Evolutionary conservation across 2,329 filamentous ascomycete species (phyloP).

Genomic region (Hirsutella minnesotensis): DNA sequence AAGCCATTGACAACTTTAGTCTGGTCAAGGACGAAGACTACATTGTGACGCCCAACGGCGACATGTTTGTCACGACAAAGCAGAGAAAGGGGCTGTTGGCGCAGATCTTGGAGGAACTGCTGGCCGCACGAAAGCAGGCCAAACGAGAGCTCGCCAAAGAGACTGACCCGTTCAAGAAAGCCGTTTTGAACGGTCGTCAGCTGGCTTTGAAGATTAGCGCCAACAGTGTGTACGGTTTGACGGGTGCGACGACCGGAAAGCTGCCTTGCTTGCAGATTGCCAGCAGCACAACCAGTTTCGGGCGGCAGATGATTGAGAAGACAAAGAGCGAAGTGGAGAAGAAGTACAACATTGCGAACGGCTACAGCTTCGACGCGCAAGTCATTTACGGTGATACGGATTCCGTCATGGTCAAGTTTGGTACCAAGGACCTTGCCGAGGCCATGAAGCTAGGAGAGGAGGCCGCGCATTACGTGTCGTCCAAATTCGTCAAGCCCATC

Average conservation of each 20-base stretch:
- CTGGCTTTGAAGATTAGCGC: conserved; percentile 92
- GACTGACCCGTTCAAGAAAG: conserved; percentile 94
- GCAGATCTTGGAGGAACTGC: conserved; percentile 89
- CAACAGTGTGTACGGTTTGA: conserved; percentile 96
- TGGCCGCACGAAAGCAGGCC: conserved; percentile 85
- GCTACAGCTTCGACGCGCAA: conserved; percentile 86
- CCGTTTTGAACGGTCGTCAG: conserved; percentile 93
- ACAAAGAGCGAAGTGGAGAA: conserved; percentile 93
- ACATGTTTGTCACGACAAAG: conserved; percentile 81
- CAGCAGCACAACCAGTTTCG: conserved; percentile 93
- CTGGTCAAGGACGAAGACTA: conserved; percentile 88
- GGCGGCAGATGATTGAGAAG: conserved; percentile 97
- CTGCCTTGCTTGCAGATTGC: conserved; percentile 90
- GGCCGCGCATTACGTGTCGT: conserved; percentile 76
- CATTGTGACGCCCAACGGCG: conserved; percentile 88
- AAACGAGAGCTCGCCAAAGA: conserved; percentile 83
- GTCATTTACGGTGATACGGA: conserved; percentile 99
- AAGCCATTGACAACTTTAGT: conserved; percentile 60
- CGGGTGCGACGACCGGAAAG: conserved; percentile 91
- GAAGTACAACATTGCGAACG: conserved; percentile 83
- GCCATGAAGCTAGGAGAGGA: conserved; percentile 95
- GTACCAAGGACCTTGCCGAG: conserved; percentile 72
- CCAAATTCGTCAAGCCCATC: conserved; percentile 91
- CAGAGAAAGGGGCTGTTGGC: conserved; percentile 84
- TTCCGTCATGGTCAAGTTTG: conserved; percentile 99